Base-by-base conservation (phyloP, 495 filamentous ascomycete genomes). In the Penicillium herquei region DNA sequence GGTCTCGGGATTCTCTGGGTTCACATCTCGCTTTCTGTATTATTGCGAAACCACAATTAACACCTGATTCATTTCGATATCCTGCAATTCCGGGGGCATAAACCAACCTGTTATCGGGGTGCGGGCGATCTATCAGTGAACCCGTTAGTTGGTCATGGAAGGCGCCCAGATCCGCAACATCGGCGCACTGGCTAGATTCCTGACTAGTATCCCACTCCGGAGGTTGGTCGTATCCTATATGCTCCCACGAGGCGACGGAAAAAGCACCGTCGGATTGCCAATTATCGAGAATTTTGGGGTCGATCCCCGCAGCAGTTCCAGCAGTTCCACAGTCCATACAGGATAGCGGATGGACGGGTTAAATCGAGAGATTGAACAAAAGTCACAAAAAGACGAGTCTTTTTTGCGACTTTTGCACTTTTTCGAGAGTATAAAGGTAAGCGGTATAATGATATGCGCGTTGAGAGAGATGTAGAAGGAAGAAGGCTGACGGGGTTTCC, bases 271-370 rank as follows among this genome's bases (percentile, higher is more conserved):
- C 68, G 11, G 67, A 66, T 70, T 75, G 72, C 71, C 74, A 78
- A 49, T 71, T 70, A 59, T 74, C 71, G 43, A 78, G 67, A 45
- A 77, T 76, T 65, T 76, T 78, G 70, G 75, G 74, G 74, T 78
- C 74, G 43, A 78, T 74, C 67, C 73, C 74, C 74, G 73, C 68
- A 71, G 70, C 69, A 48, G 70, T 70, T 40, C 64, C 68, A 62
- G 69, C 61, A 60, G 62, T 74, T 71, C 66, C 70, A 64, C 66
- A 67, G 73, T 78, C 75, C 75, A 78, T 78, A 68, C 73, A 76
- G 73, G 68, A 58, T 67, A 60, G 32, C 34, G 54, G 16, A 52
- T 31, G 53, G 42, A 51, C 37, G 4, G 21, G 21, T 26, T 26
- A 26, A 26, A 4, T 26, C 21, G 4, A 26, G 4, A 26, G 21